Evolutionary conservation across 306 rosid species (phyloP), one percentile per base, ranked within the genome.

Genomic region (Parietaria judaica): DNA sequence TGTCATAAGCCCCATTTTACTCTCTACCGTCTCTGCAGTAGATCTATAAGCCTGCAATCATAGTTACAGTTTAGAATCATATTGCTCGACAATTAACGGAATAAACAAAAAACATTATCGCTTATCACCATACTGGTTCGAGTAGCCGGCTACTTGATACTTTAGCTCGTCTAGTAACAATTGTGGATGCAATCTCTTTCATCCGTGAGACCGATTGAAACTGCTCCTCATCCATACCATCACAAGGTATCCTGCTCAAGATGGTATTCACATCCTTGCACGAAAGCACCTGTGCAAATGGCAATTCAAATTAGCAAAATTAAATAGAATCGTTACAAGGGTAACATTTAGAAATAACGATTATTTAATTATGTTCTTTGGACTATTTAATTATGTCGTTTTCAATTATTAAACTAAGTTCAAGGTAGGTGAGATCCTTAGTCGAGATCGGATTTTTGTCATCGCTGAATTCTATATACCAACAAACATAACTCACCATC

Each of bases 241-340:
- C 84, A 68, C 72, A 73, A 7, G 95, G 73, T 70, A 88, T 77
- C 82, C 81, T 79, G 62, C 88, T 78, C 58, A 88, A 62, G 64
- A 85, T 72, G 70, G 55, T 82, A 67, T 74, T 73, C 50, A 92
- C 86, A 69, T 92, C 90, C 81, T 79, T 88, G 71, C 94, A 92
- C 36, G 88, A 81, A 62, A 77, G 80, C 67, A 81, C 95, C 98
- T 92, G 80, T 77, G 74, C 54, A 53, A 73, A 4, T n/a, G 5
- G 9, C 57, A 45, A 52, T 64, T 46, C 49, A 48, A 69, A 74
- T 76, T 43, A 71, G 58, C 39, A 69, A 64, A 56, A 70, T 51
- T 3, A 43, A 1, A 52, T 7, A 17, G 15, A 23, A 23, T 23
- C 31, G 31, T 23, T 23, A 23, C 31, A 23, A 23, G 31, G 31